Evolutionary conservation across 1,284 basidiomycete species (phyloP).

Genomic region (Mycena citricolor): DNA sequence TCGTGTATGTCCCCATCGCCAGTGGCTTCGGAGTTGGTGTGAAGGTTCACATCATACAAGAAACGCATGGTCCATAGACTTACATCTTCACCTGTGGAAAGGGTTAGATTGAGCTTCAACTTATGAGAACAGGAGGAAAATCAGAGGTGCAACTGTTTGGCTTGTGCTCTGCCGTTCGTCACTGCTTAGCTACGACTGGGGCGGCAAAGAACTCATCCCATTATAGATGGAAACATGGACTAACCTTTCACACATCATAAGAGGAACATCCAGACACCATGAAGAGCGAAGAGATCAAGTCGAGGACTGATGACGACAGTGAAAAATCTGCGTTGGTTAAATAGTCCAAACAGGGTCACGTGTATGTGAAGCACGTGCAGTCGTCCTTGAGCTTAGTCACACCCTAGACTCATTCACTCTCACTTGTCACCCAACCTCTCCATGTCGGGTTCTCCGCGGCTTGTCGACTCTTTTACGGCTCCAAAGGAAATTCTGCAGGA

Average conservation of each 20-base stretch:
- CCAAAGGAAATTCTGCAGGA: conserved; percentile 95
- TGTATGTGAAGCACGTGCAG: too few species aligned
- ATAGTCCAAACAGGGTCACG: background rate
- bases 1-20: conserved; percentile 40
- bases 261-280: too few species aligned
- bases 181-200: conserved; percentile 49
- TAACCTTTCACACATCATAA: too few species aligned
- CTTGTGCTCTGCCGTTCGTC: conserved; percentile 49
- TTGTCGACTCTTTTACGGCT: conserved; percentile 86
- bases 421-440: background rate
- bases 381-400: too few species aligned
- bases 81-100: conserved; percentile 24
- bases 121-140: conserved; percentile 18
- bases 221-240: conserved; percentile 22
- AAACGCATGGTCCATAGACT: conserved; percentile 24
- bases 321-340: conserved; percentile 1
- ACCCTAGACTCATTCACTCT: background rate
- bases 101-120: background rate
- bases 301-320: conserved; percentile 3
- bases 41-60: conserved; percentile 39
- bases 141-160: conserved; percentile 51
- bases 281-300: too few species aligned
- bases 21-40: conserved; percentile 41
- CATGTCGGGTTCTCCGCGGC: conserved; percentile 56
- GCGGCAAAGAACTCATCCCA: conserved; percentile 50